Percentiles rank a stretch among this genome's conserved stretches.
phyloP scores from a whole-genome alignment of 306 rosid species.

The Cicer chorassanicum region DNA sequence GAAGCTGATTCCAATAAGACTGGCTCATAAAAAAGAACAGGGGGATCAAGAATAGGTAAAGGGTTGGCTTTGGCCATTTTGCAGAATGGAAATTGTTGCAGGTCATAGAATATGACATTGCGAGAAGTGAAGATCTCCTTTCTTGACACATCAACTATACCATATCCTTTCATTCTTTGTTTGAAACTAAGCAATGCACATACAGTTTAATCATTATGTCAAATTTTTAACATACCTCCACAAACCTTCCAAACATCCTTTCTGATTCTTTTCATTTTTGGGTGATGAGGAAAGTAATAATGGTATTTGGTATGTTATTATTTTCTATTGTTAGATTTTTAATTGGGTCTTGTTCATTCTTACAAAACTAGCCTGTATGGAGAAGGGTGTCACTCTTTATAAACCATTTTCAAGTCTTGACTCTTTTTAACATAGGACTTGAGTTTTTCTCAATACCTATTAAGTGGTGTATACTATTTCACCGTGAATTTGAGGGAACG shows the following conservation, averaged over 20 bases:
- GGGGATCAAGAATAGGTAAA: background rate
- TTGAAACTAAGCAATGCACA: too few relatives aligned
- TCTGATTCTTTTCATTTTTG: background rate
- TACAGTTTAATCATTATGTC: too few relatives aligned
- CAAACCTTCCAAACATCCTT: background rate
- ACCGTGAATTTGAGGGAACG: background rate
- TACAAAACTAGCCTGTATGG: background rate
- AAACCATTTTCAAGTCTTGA: background rate
- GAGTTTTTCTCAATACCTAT: background rate
- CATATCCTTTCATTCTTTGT: too few relatives aligned
- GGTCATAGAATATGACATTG: background rate
- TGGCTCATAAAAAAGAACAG: background rate
- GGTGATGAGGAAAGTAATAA: background rate
- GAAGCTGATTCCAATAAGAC: too few relatives aligned
- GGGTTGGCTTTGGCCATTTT: background rate
- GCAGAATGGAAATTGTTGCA: background rate
- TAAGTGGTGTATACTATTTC: background rate
- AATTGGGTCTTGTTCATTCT: background rate
- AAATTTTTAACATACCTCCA: background rate
- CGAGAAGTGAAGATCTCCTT: background rate
- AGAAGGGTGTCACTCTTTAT: background rate
- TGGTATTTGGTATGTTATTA: background rate
- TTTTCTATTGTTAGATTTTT: background rate
- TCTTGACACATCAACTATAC: background rate
- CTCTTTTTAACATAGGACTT: background rate